phyloP scores from a whole-genome alignment of 2,329 filamentous ascomycete genomes.

The Pezicula rhizophila region DNA sequence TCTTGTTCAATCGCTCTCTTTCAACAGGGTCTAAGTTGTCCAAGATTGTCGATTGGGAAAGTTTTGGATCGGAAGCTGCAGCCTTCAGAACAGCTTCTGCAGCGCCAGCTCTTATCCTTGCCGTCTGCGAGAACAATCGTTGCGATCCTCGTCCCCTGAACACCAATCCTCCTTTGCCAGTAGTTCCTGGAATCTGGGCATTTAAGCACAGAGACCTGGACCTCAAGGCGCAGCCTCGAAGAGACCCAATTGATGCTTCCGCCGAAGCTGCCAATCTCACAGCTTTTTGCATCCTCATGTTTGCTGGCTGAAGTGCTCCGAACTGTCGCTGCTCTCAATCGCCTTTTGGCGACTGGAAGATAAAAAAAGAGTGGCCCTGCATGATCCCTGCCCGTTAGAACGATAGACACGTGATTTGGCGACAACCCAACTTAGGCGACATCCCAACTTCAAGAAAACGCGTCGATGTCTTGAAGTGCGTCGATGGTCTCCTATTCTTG shows the following conservation, averaged over 20 bases:
- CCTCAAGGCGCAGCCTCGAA: constrained; percentile 15
- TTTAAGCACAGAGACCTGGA: constrained; percentile 25
- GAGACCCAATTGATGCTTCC: constrained; percentile 16
- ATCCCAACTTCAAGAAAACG: too few species aligned
- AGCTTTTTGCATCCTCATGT: constrained; percentile 24
- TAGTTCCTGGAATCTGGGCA: constrained; percentile 15
- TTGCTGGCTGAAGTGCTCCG: constrained; percentile 13
- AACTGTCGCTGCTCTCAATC: background rate
- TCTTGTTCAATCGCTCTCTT: constrained; percentile 67
- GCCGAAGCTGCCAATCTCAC: constrained; percentile 20
- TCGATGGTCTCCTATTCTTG: too few species aligned
- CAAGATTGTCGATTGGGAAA: constrained; percentile 21
- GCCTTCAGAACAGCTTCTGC: constrained; percentile 19
- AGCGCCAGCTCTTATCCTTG: constrained; percentile 16
- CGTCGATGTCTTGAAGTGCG: too few species aligned
- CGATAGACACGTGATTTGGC: too few species aligned
- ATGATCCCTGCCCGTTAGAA: background rate
- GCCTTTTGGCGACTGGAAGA: background rate
- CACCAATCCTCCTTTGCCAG: constrained; percentile 6
- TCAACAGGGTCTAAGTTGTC: constrained; percentile 53
- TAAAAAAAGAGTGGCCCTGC: too few species aligned
- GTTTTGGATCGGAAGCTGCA: background rate
- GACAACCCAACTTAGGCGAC: too few species aligned
- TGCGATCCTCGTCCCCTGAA: constrained; percentile 12
- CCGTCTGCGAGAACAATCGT: constrained; percentile 25